These are phyloP conservation scores for Apiotrichum mycotoxinovorans DNA, from an alignment of 1,284 basidiomycete genomes.

Conservation along the genomic window DNA sequence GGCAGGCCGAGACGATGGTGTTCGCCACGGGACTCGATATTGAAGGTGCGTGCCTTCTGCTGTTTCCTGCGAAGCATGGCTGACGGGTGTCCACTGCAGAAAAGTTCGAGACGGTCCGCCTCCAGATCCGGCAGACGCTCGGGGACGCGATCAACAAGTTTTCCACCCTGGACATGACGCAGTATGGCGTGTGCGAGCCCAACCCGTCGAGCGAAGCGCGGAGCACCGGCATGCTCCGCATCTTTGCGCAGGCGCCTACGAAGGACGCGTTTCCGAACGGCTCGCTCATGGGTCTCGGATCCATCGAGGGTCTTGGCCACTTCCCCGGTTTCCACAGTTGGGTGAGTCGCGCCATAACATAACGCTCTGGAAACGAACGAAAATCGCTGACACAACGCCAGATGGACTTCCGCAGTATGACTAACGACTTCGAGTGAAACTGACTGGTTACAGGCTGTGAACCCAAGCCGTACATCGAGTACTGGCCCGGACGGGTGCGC, in stretches of 20 bases:
- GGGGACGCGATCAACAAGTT: conserved; percentile 9
- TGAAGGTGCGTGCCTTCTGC: background rate
- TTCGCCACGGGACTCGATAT: conserved; percentile 25
- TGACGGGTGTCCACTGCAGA: conserved; percentile 6
- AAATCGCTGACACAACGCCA: background rate
- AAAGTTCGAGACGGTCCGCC: conserved; percentile 23
- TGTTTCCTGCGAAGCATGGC: background rate
- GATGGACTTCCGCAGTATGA: conserved; percentile 8
- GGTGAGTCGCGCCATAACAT: background rate
- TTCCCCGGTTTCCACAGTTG: conserved; percentile 20
- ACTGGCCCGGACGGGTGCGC: conserved; percentile 15
- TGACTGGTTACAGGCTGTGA: background rate
- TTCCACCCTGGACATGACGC: conserved; percentile 20
- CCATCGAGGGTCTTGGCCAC: conserved; percentile 21
- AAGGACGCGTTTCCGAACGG: conserved; percentile 14
- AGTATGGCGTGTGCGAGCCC: conserved; percentile 22
- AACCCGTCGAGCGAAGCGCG: conserved; percentile 20
- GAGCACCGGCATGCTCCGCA: conserved; percentile 23
- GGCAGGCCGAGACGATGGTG: conserved; percentile 23
- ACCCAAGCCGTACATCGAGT: conserved; percentile 19
- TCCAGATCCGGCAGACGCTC: conserved; percentile 16
- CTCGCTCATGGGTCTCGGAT: conserved; percentile 4
- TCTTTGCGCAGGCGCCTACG: conserved; percentile 24
- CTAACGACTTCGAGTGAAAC: background rate
- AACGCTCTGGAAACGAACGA: background rate